phyloP scores from a whole-genome alignment of 495 filamentous ascomycete genomes.

The Cercophora sp. region DNA sequence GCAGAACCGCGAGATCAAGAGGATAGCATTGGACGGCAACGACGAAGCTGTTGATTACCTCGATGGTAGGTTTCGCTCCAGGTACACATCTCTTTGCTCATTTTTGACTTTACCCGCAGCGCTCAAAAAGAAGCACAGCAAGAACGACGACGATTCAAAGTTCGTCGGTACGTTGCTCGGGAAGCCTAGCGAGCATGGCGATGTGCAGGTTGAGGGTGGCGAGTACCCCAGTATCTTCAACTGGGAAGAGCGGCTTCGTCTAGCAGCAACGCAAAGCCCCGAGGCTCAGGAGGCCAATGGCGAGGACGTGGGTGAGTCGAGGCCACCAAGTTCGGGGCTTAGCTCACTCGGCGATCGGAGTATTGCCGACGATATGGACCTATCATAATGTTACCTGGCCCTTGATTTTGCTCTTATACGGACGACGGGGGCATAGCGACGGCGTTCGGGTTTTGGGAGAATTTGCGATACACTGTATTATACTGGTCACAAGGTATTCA shows the following conservation, averaged over 20 bases:
- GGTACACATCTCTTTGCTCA: neutral
- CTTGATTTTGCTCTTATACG: neutral
- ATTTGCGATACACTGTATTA: no score
- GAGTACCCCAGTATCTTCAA: conserved; percentile 59
- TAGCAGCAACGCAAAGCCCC: conserved; percentile 19
- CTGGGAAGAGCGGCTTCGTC: conserved; percentile 49
- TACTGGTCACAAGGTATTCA: no score
- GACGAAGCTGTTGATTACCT: conserved; percentile 64
- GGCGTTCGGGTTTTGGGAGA: conserved; percentile 21
- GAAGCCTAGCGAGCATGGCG: conserved; percentile 60
- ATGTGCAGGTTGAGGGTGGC: conserved; percentile 69
- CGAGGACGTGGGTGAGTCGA: conserved; percentile 30
- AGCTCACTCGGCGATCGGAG: conserved; percentile 48
- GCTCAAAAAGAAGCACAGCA: conserved; percentile 81
- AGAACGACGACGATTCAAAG: conserved; percentile 71
- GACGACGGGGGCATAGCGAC: conserved; percentile 25
- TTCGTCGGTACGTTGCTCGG: conserved; percentile 78
- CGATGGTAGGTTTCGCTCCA: conserved; percentile 47
- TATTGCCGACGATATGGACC: conserved; percentile 40
- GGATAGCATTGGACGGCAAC: conserved; percentile 52
- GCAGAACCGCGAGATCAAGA: conserved; percentile 63
- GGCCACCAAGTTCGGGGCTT: conserved; percentile 47
- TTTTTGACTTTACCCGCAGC: conserved; percentile 39
- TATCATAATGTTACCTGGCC: conserved; percentile 19
- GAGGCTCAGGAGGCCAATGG: conserved; percentile 3